Base-by-base conservation (phyloP, 75 land plant genomes). In the Pinus taeda region DNA sequence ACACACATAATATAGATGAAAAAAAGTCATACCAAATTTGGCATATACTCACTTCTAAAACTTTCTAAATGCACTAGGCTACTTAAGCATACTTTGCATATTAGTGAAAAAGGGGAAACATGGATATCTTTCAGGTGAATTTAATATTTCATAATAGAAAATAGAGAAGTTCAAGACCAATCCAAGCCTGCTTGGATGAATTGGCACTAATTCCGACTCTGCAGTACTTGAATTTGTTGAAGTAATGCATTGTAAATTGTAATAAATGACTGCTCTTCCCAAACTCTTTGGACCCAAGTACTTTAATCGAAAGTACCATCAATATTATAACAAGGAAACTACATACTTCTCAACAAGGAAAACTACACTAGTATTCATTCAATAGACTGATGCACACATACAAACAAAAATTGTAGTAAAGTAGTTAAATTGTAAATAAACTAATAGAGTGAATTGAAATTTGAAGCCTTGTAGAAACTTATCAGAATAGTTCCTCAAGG, bases 91-190 rank as follows among this genome's bases (percentile, higher is more conserved):
- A 29, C 1, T 69, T 69, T 42, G 22, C 20, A 8, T 42, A 21
- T 21, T 53, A 42, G 1, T 69, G 37, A 3, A 20, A 3, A 69
- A 45, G 20, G 3, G 20, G 0, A 0, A n/a, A 3, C n/a, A n/a
- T 22, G 30, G 72, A 57, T 57, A 84, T 86, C 86, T 83, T 63
- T 84, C 81, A 60, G 86, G 88, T 21, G 88, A 81, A 49, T 87
- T 83, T 80, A 87, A 49, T 45, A 87, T 84, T 75, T 87, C 89
- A 73, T 87, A 87, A 77, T 81, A 84, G 72, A 88, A 88, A 30
- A 88, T 82, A 26, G 85, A 88, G 42, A 85, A 88, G 61, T 88
- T 85, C 77, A 88, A 77, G 15, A 84, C 84, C 58, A 84, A 60
- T 36, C 89, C 86, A 79, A 87, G 74, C 29, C 83, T 69, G 53